Evolutionary conservation across 306 rosid species (phyloP), one percentile per base, ranked within the genome.

Genomic region (Gleditsia sinensis): DNA sequence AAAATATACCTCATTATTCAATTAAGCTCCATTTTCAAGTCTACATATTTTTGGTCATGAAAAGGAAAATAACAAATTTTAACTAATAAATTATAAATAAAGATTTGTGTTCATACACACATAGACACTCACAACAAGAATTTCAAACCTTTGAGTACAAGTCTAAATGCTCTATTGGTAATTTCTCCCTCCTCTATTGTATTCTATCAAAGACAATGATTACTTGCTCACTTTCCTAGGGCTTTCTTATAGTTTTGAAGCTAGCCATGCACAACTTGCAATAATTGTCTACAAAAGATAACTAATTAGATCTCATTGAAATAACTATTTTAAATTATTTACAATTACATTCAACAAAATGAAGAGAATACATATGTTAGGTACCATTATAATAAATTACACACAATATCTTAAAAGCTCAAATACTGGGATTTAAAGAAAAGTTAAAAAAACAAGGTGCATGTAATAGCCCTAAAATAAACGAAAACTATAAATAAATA

Each of bases 261-360:
- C 97, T 82, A 94, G 91, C 99, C 99, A 94, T 58, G 90, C 89
- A 50, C 96, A 88, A 81, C 99, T 89, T 39, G 99, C 95, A 63
- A 96, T 92, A 83, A 94, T 96, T 94, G 92, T 92, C 99, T 94
- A 88, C 72, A 65, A 21, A 1, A 24, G 14, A n/a, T n/a, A n/a
- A n/a, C 51, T 5, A 1, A 28, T 62, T 48, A 36, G 48, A 59
- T 34, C 67, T 37, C 64, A 30, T 7, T 10, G n/a, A n/a, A n/a
- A n/a, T n/a, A n/a, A n/a, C n/a, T n/a, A n/a, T n/a, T n/a, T n/a
- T n/a, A n/a, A n/a, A n/a, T n/a, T n/a, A n/a, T n/a, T n/a, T n/a
- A n/a, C n/a, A n/a, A n/a, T n/a, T n/a, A n/a, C n/a, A n/a, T n/a
- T n/a, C n/a, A n/a, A n/a, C n/a, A n/a, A n/a, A n/a, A n/a, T n/a